Percentiles rank a stretch among this genome's conserved stretches.
phyloP scores from a whole-genome alignment of 192 early-diverging fungal genomes.

The Umbelopsis ramanniana region DNA sequence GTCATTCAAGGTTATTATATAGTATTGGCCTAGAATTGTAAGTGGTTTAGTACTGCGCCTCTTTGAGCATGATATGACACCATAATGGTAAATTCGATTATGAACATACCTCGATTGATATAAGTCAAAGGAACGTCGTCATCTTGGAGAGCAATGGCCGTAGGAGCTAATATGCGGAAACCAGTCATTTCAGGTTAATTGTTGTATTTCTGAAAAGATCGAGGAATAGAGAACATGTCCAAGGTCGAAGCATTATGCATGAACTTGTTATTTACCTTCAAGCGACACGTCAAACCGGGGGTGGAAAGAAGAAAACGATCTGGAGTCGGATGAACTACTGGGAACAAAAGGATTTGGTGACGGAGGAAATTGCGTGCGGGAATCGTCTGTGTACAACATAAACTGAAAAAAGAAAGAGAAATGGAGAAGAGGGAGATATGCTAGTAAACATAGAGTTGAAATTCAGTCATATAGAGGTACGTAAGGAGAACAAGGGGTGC shows the following conservation, averaged over 20 bases:
- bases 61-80: too few relatives aligned
- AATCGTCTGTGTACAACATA: slow-evolving; percentile 20
- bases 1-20: slow-evolving; percentile 60
- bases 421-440: slow-evolving; percentile 5
- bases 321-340: not conserved
- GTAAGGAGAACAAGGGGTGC: slow-evolving; percentile 24
- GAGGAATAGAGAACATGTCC: not conserved
- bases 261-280: slow-evolving; percentile 19
- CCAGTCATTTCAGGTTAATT: not conserved
- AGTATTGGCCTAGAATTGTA: slow-evolving; percentile 53
- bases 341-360: slow-evolving; percentile 16
- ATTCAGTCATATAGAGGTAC: slow-evolving; percentile 20
- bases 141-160: slow-evolving; percentile 52
- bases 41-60: not conserved
- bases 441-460: slow-evolving; percentile 9
- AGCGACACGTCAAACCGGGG: slow-evolving; percentile 16
- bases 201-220: not conserved
- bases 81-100: too few relatives aligned
- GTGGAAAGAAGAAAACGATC: not conserved
- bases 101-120: slow-evolving; percentile 69
- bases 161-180: slow-evolving; percentile 42
- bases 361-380: slow-evolving; percentile 14
- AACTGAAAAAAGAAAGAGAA: slow-evolving; percentile 9
- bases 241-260: not conserved
- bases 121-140: slow-evolving; percentile 70